Evolutionary conservation across 106 monocot genomes (phyloP).

Genomic region (Phalaenopsis equestris): DNA sequence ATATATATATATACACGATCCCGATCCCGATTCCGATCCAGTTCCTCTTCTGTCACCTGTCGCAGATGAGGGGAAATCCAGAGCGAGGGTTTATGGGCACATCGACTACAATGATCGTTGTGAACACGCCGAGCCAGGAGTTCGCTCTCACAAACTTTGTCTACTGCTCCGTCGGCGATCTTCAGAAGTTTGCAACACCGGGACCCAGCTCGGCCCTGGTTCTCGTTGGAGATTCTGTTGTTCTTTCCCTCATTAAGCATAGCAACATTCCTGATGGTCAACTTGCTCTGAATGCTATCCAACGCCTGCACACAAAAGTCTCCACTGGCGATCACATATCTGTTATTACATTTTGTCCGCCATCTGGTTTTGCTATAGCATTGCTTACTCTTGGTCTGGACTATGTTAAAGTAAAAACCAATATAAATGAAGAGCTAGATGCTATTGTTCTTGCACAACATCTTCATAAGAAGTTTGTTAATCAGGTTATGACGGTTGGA

Average conservation of each 20-base stretch:
- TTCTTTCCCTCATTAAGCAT: conserved; percentile 55
- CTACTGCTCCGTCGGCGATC: conserved; percentile 58
- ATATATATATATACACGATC: too few relatives aligned
- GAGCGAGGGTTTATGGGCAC: conserved; percentile 15
- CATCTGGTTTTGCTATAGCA: conserved; percentile 62
- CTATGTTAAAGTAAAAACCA: conserved; percentile 61
- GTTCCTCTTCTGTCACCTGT: too few relatives aligned
- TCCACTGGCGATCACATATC: conserved; percentile 27
- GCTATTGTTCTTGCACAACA: conserved; percentile 76
- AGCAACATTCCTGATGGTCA: conserved; percentile 29
- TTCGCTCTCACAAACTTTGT: conserved; percentile 80
- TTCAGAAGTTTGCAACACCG: conserved; percentile 33
- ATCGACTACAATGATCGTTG: conserved; percentile 43
- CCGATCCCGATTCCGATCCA: too few relatives aligned
- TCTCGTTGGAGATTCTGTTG: conserved; percentile 45
- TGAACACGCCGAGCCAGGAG: conserved; percentile 65
- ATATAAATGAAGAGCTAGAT: conserved; percentile 75
- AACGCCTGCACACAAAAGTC: conserved; percentile 54
- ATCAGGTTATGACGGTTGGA: conserved; percentile 87
- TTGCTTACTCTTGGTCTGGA: conserved; percentile 81
- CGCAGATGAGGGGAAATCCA: too few relatives aligned
- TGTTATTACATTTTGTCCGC: conserved; percentile 41
- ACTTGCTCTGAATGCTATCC: conserved; percentile 85
- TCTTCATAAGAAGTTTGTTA: conserved; percentile 43
- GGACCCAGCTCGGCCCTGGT: conserved; percentile 28